Conservation (phyloP, 176 grass and related monocot genomes). For the Zea mays region DNA sequence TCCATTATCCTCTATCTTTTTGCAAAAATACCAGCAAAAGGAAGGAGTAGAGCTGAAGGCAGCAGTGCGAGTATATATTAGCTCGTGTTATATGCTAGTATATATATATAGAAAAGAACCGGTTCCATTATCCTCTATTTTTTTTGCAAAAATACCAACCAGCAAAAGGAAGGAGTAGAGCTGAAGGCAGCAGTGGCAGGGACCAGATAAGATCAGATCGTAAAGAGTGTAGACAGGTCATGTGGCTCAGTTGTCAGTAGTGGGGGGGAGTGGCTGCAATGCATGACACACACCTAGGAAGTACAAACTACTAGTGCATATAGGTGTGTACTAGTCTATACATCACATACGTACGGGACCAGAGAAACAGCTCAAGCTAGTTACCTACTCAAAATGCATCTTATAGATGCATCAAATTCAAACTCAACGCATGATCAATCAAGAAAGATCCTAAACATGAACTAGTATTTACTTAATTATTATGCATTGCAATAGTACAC, state of each 20-base stretch:
- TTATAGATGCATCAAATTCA: background rate
- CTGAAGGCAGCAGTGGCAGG: background rate
- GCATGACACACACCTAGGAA: background rate
- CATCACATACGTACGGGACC: background rate
- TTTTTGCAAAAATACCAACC: background rate
- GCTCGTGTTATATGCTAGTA: no score
- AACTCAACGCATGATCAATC: background rate
- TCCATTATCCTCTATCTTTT: background rate
- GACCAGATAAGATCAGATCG: slow-evolving; percentile 14
- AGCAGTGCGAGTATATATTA: background rate
- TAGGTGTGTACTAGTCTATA: background rate
- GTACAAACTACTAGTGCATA: background rate
- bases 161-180: background rate
- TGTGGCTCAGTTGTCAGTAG: background rate
- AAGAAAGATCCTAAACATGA: background rate
- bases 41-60: background rate
- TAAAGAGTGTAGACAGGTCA: background rate
- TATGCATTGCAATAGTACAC: background rate
- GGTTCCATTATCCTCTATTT: background rate
- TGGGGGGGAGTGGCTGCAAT: background rate
- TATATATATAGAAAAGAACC: background rate
- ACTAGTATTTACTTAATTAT: background rate
- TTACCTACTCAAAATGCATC: background rate
- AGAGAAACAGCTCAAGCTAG: background rate
- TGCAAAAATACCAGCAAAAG: background rate